Evolutionary conservation across 2,329 filamentous ascomycete species (phyloP).

Genomic region (Thelonectria blattea): DNA sequence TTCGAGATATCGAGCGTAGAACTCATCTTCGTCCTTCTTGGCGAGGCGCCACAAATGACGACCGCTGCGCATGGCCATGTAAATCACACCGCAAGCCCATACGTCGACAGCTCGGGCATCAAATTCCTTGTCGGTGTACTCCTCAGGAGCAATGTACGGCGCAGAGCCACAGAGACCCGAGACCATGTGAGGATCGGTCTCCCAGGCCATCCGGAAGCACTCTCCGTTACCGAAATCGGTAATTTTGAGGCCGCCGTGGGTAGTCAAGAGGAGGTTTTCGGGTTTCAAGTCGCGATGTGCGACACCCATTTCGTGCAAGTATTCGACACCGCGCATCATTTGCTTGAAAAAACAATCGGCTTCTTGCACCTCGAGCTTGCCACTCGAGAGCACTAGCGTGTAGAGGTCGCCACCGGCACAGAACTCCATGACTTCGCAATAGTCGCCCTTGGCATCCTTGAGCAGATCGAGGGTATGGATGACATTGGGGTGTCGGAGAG

Average conservation of each 20-base stretch:
- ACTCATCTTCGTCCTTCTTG: slow-evolving; percentile 96
- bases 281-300: slow-evolving; percentile 96
- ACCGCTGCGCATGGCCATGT: slow-evolving; percentile 99
- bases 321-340: slow-evolving; percentile 98
- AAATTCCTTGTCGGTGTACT: slow-evolving; percentile 94
- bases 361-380: slow-evolving; percentile 89
- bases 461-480: slow-evolving; percentile 96
- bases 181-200: slow-evolving; percentile 97
- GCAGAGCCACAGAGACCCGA: slow-evolving; percentile 95
- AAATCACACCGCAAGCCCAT: slow-evolving; percentile 98
- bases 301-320: slow-evolving; percentile 99
- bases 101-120: slow-evolving; percentile 97
- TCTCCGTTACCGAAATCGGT: slow-evolving; percentile 99
- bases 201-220: slow-evolving; percentile 99
- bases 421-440: slow-evolving; percentile 99
- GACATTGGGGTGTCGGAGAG: slow-evolving; percentile 93
- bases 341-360: slow-evolving; percentile 99
- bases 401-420: slow-evolving; percentile 96
- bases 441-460: slow-evolving; percentile 95
- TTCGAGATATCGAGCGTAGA: slow-evolving; percentile 92
- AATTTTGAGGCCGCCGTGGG: slow-evolving; percentile 91
- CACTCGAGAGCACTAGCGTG: slow-evolving; percentile 87
- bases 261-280: slow-evolving; percentile 93
- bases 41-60: slow-evolving; percentile 97
- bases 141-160: slow-evolving; percentile 96